phyloP scores from a whole-genome alignment of 202 grass and related monocot species.

The Setaria italica region DNA sequence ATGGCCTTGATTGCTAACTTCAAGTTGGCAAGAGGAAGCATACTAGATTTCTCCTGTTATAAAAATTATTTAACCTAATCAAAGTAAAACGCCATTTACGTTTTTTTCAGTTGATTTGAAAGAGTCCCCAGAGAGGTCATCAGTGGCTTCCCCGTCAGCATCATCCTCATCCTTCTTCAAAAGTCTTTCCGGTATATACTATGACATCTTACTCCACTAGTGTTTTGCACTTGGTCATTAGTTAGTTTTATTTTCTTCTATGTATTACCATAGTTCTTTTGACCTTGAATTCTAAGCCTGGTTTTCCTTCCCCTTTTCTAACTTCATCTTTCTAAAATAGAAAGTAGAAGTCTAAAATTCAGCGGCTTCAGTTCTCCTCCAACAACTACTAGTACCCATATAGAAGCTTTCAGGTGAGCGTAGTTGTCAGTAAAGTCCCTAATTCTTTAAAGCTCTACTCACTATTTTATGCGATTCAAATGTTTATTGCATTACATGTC shows the following conservation, averaged over 20 bases:
- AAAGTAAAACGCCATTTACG: slow-evolving; percentile 4
- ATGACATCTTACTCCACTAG: background rate
- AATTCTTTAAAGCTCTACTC: background rate
- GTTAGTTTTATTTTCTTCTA: background rate
- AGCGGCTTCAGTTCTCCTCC: slow-evolving; percentile 54
- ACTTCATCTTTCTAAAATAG: slow-evolving; percentile 43
- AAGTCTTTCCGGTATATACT: slow-evolving; percentile 57
- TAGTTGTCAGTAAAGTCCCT: background rate
- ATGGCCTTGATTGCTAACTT: background rate
- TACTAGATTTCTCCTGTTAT: background rate
- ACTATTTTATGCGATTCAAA: background rate
- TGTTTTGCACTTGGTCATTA: background rate
- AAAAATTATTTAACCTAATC: background rate
- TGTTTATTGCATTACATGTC: background rate
- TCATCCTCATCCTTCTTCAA: slow-evolving; percentile 77
- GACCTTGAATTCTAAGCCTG: background rate
- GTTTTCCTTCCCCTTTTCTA: slow-evolving; percentile 17
- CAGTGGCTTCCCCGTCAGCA: slow-evolving; percentile 34
- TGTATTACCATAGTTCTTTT: slow-evolving; percentile 17
- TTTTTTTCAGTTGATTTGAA: slow-evolving; percentile 58
- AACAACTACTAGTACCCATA: slow-evolving; percentile 39
- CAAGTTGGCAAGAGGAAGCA: background rate
- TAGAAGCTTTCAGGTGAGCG: slow-evolving; percentile 64
- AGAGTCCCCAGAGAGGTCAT: slow-evolving; percentile 46
- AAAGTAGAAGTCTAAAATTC: slow-evolving; percentile 62